Conservation (phyloP, 2,329 filamentous ascomycete species). For the Sporothrix brunneoviolacea region DNA sequence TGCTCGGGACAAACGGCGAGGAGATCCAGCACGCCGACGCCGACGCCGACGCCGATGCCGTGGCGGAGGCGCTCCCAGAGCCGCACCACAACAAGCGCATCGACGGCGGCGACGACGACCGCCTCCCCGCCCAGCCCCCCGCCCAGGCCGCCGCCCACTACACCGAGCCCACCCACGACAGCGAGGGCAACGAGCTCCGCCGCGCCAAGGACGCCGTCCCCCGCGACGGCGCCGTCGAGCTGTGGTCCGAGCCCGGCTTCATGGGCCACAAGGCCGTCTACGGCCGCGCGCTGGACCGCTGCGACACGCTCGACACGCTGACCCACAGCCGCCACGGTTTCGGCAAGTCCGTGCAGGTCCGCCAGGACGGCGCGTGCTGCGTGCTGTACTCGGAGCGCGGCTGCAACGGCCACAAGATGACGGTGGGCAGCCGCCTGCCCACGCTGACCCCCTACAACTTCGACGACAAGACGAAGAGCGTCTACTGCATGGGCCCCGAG, state of each 20-base stretch:
- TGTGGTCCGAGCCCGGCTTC: slow-evolving; percentile 7
- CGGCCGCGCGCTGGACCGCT: background rate
- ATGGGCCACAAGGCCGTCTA: slow-evolving; percentile 1
- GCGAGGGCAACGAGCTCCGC: background rate
- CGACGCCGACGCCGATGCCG: too few species aligned
- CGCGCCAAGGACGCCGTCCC: background rate
- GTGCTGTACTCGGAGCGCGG: slow-evolving; percentile 1
- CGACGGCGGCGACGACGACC: too few species aligned
- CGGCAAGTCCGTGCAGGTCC: slow-evolving; percentile 8
- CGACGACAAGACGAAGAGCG: slow-evolving; percentile 7
- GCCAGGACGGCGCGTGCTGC: slow-evolving; percentile 3
- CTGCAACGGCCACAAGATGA: slow-evolving; percentile 7
- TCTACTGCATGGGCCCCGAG: slow-evolving; percentile 2
- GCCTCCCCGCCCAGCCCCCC: too few species aligned
- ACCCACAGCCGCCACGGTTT: background rate
- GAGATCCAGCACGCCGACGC: too few species aligned
- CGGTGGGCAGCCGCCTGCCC: background rate
- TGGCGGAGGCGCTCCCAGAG: too few species aligned
- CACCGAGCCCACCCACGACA: background rate
- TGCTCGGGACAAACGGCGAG: too few species aligned
- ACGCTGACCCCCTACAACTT: slow-evolving; percentile 11
- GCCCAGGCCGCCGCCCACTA: background rate
- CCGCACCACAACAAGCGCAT: too few species aligned
- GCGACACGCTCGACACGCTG: background rate
- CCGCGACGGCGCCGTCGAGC: slow-evolving; percentile 1